phyloP scores from a whole-genome alignment of 2,329 filamentous ascomycete genomes.

The Epichloe coenophiala region DNA sequence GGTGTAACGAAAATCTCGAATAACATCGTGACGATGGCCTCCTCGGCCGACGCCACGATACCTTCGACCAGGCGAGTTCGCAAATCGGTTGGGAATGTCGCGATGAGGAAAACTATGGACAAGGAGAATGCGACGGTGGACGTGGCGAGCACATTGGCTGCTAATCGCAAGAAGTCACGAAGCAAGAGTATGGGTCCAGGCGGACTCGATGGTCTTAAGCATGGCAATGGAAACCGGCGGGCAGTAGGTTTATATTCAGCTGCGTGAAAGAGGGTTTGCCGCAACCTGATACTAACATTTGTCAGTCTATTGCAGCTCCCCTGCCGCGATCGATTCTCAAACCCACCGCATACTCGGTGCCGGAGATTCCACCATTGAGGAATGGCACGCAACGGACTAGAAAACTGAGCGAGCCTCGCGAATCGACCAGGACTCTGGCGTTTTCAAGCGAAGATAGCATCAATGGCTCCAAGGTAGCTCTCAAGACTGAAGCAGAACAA shows the following conservation, averaged over 20 bases:
- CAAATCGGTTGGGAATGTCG: slow-evolving; percentile 56
- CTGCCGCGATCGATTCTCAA: slow-evolving; percentile 64
- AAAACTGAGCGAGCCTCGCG: background rate
- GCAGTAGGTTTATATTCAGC: slow-evolving; percentile 42
- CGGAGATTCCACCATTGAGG: slow-evolving; percentile 55
- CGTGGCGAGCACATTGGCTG: slow-evolving; percentile 38
- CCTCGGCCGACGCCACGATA: slow-evolving; percentile 29
- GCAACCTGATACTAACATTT: background rate
- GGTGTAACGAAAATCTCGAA: slow-evolving; percentile 9
- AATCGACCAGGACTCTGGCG: slow-evolving; percentile 7
- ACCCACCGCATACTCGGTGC: slow-evolving; percentile 54
- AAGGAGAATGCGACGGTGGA: slow-evolving; percentile 71
- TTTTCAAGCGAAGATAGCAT: slow-evolving; percentile 11
- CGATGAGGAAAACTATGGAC: slow-evolving; percentile 39
- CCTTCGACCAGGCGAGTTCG: slow-evolving; percentile 45
- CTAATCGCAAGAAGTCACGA: slow-evolving; percentile 55
- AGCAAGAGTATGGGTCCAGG: slow-evolving; percentile 96
- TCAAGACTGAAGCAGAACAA: slow-evolving; percentile 58
- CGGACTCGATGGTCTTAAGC: slow-evolving; percentile 68
- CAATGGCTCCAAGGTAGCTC: slow-evolving; percentile 42
- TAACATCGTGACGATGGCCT: slow-evolving; percentile 17
- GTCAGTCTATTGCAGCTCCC: slow-evolving; percentile 42
- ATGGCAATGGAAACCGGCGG: slow-evolving; percentile 61
- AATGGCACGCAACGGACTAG: slow-evolving; percentile 3
- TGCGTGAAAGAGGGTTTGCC: background rate